phyloP scores from a whole-genome alignment of 345 rosid genomes.

The Lumnitzera littorea region DNA sequence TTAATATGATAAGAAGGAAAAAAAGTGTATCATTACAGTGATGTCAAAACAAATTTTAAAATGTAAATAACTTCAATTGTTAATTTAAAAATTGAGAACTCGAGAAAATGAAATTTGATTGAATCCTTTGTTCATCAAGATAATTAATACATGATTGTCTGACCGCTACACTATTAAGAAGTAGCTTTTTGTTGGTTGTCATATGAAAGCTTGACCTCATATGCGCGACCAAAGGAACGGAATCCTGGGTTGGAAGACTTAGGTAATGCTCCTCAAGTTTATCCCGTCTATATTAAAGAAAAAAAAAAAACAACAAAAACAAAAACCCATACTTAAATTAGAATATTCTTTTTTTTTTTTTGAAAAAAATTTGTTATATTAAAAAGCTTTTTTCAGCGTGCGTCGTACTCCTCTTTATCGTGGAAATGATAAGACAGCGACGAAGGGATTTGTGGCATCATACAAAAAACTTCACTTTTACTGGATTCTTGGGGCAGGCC shows the following conservation, averaged over 20 bases:
- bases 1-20: no score
- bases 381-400: slow-evolving; percentile 7
- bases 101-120: no score
- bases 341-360: background rate
- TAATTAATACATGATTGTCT: no score
- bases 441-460: slow-evolving; percentile 23
- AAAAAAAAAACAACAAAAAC: no score
- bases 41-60: no score
- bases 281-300: background rate
- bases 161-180: no score
- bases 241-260: slow-evolving; percentile 37
- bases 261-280: slow-evolving; percentile 11
- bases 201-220: slow-evolving; percentile 30
- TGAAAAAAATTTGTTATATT: background rate
- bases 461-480: slow-evolving; percentile 26
- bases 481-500: slow-evolving; percentile 41
- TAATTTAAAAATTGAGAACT: no score
- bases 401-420: slow-evolving; percentile 27
- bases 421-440: slow-evolving; percentile 10
- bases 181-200: background rate
- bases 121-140: no score
- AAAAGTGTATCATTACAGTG: no score
- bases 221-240: slow-evolving; percentile 37
- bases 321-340: background rate
- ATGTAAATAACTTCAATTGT: no score